Conservation (phyloP, 106 monocot genomes). For the Phalaenopsis equestris region DNA sequence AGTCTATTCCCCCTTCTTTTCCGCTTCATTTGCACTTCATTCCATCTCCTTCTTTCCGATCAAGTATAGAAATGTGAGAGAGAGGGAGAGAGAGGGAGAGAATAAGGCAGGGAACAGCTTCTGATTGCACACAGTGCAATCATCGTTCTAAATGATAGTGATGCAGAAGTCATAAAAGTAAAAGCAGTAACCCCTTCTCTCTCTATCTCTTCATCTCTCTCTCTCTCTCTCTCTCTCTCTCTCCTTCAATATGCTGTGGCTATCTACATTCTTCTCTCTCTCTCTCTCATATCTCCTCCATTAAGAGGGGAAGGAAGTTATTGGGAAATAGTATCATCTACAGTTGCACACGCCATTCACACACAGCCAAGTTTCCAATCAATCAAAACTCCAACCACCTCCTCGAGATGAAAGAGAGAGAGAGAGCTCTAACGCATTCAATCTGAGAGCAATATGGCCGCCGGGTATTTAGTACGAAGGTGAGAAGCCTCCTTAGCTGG, state of each 20-base stretch:
- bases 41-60: neutral
- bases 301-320: neutral
- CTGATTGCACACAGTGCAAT: conserved; percentile 2
- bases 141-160: conserved; percentile 4
- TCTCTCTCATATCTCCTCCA: neutral
- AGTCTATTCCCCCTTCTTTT: neutral
- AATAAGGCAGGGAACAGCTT: conserved; percentile 2
- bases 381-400: conserved; percentile 8
- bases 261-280: neutral
- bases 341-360: conserved; percentile 4
- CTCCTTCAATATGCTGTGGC: neutral
- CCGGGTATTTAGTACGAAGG: neutral
- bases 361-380: conserved; percentile 4
- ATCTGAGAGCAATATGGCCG: neutral
- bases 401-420: neutral
- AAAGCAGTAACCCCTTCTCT: neutral
- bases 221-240: neutral
- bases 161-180: conserved; percentile 3
- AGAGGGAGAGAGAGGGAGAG: neutral
- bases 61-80: neutral
- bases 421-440: neutral
- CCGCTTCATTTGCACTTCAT: neutral
- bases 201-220: neutral
- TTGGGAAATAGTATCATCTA: conserved; percentile 1
- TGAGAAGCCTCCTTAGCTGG: neutral